Base-by-base conservation (phyloP, 441 rosid genomes). In the Pelargonium citronellum region DNA sequence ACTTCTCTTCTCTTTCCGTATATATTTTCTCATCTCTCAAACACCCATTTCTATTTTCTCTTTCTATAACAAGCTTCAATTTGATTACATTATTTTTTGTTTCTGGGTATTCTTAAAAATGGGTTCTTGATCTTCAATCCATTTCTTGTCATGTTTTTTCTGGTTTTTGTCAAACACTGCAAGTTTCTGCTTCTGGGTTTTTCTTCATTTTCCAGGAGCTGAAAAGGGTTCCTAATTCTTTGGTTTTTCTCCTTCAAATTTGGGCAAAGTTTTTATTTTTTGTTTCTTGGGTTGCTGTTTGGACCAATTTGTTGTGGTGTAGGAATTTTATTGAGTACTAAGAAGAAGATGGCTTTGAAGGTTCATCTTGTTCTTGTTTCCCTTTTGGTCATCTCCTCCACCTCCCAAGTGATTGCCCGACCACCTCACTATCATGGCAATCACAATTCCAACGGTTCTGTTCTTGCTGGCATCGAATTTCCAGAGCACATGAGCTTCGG, bases 401-500 rank as follows among this genome's bases (percentile, higher is more conserved):
- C 77, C 72, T 79, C 78, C 22, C 80, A 75, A 74, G 82, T 77
- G 3, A 43, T 72, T 30, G 79, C 77, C 6, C 80, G 84, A 17
- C 55, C 20, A 74, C 75, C 80, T 68, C 84, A 67, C 58, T 53
- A 53, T 55, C 79, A 57, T 62, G 39, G 57, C 13, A 74, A 58
- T 69, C 69, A 44, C 13, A 72, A 68, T 30, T 37, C 70, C 46
- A 89, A 86, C 69, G 71, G 74, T 78, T 87, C 91, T 0, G 68
- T 86, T 53, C 76, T 87, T 16, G 75, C 92, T 15, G 90, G 92
- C 66, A 82, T 91, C 69, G 84, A 89, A 37, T 75, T 94, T 39
- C 88, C 89, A 0, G 68, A 76, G 4, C 91, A 85, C 68, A 80
- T 83, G 88, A 80, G 77, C 43, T 91, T 89, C 83, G 85, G 84